Conservation (phyloP, 2,329 filamentous ascomycete genomes). For the Fusarium siculi region DNA sequence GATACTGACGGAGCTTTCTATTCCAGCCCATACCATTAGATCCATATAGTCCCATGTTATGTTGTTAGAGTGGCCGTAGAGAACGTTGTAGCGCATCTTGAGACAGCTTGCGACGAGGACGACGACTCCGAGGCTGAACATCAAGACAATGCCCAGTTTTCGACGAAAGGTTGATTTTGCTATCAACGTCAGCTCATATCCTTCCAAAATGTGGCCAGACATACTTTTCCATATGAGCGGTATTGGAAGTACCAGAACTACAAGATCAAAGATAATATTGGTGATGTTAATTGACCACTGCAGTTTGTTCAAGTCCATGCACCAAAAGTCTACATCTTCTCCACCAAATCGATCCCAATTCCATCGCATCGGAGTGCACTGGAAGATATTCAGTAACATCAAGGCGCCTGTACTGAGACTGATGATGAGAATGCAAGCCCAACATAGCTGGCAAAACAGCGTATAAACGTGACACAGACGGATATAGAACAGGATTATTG, state of each 20-base stretch:
- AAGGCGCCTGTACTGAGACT: not conserved
- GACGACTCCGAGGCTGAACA: slow-evolving; percentile 16
- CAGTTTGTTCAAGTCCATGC: slow-evolving; percentile 14
- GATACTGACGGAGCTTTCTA: slow-evolving; percentile 15
- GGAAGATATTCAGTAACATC: slow-evolving; percentile 3
- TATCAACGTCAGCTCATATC: not conserved
- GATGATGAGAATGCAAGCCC: not conserved
- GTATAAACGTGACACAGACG: slow-evolving; percentile 14
- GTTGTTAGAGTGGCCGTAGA: slow-evolving; percentile 9
- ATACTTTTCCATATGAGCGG: slow-evolving; percentile 19
- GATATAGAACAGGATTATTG: slow-evolving; percentile 12
- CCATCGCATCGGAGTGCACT: slow-evolving; percentile 10
- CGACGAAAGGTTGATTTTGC: slow-evolving; percentile 10
- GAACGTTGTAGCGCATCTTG: slow-evolving; percentile 22
- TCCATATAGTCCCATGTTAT: slow-evolving; percentile 24
- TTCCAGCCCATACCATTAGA: slow-evolving; percentile 12
- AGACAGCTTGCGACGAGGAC: slow-evolving; percentile 13
- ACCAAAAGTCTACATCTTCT: not conserved
- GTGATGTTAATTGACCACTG: slow-evolving; percentile 12
- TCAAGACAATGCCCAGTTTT: slow-evolving; percentile 9
- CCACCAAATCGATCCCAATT: slow-evolving; percentile 13
- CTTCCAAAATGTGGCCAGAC: rapidly evolving
- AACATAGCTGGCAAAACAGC: slow-evolving; percentile 2
- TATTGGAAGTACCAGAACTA: not conserved
- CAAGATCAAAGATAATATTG: slow-evolving; percentile 5